These are phyloP conservation scores for Hypoxylon intermedium DNA, from an alignment of 495 filamentous ascomycete genomes.

Conservation along the genomic window DNA sequence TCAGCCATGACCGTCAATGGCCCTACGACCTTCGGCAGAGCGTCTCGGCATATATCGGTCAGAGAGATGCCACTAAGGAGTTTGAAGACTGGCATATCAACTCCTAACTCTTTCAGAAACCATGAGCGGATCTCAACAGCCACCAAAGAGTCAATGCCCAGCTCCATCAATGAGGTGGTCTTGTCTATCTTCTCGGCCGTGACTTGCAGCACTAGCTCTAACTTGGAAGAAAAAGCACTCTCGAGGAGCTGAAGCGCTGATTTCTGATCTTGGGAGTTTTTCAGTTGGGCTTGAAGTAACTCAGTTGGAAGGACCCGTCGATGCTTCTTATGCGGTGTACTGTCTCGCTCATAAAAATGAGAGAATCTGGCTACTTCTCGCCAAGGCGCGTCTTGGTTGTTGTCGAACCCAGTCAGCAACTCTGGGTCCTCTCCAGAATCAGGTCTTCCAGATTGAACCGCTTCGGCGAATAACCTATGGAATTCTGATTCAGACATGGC, in stretches of 20 bases:
- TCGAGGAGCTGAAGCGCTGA: slow-evolving; percentile 1
- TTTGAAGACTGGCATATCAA: slow-evolving; percentile 57
- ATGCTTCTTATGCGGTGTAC: neutral
- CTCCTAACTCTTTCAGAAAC: slow-evolving; percentile 47
- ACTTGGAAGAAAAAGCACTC: neutral
- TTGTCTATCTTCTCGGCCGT: neutral
- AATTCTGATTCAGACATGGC: neutral
- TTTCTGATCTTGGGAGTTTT: neutral
- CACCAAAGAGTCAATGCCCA: slow-evolving; percentile 54
- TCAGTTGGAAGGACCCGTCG: neutral
- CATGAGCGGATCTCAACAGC: slow-evolving; percentile 52
- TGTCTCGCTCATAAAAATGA: neutral
- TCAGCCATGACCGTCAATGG: no score
- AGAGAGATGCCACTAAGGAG: slow-evolving; percentile 49
- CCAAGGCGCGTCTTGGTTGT: neutral
- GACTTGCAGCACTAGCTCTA: neutral
- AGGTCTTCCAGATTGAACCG: neutral
- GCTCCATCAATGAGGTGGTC: slow-evolving; percentile 5
- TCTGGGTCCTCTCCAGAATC: neutral
- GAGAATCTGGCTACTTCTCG: neutral
- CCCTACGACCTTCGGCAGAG: neutral
- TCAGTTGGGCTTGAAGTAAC: neutral
- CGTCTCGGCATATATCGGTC: slow-evolving; percentile 9
- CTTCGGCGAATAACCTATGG: neutral
- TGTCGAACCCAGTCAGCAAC: neutral